A percentile compares a stretch with the other conserved stretches of the same genome.
These are phyloP conservation scores for Dioscorea alata DNA, from an alignment of 106 monocot species.

Conservation along the genomic window DNA sequence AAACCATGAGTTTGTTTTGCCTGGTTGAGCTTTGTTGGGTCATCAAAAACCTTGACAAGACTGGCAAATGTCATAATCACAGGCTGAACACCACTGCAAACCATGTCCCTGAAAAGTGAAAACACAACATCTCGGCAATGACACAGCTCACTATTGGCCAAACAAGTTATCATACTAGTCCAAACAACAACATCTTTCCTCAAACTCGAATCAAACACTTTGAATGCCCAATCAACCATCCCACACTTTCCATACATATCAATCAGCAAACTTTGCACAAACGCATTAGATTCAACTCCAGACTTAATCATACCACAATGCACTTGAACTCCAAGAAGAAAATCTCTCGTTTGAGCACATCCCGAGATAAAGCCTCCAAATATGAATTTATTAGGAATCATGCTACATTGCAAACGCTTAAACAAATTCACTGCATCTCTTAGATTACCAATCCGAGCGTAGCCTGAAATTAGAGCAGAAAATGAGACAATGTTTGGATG, in stretches of 20 bases:
- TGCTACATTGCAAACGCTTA: constrained; percentile 4
- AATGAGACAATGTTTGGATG: constrained; percentile 8
- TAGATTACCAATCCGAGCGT: constrained; percentile 13
- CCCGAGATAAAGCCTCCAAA: constrained; percentile 45
- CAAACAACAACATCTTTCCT: constrained; percentile 38
- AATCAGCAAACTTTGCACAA: constrained; percentile 30
- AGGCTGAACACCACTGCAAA: constrained; percentile 34
- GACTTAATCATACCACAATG: constrained; percentile 36
- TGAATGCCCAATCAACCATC: constrained; percentile 26
- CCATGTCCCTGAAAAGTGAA: constrained; percentile 47
- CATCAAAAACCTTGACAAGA: constrained; percentile 49
- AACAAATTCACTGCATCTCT: constrained; percentile 22
- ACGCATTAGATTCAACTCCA: constrained; percentile 34
- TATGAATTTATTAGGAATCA: constrained; percentile 25
- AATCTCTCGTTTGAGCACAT: constrained; percentile 25
- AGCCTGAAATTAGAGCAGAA: constrained; percentile 18
- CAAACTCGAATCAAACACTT: constrained; percentile 24
- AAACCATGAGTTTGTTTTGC: constrained; percentile 57
- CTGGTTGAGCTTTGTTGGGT: constrained; percentile 24
- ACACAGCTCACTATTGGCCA: constrained; percentile 16
- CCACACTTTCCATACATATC: constrained; percentile 58
- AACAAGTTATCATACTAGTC: constrained; percentile 53
- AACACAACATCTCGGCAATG: constrained; percentile 13
- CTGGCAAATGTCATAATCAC: constrained; percentile 42
- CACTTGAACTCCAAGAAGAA: constrained; percentile 33